Conservation (phyloP, 1,284 basidiomycete genomes). For the Hymenochaete sp. region DNA sequence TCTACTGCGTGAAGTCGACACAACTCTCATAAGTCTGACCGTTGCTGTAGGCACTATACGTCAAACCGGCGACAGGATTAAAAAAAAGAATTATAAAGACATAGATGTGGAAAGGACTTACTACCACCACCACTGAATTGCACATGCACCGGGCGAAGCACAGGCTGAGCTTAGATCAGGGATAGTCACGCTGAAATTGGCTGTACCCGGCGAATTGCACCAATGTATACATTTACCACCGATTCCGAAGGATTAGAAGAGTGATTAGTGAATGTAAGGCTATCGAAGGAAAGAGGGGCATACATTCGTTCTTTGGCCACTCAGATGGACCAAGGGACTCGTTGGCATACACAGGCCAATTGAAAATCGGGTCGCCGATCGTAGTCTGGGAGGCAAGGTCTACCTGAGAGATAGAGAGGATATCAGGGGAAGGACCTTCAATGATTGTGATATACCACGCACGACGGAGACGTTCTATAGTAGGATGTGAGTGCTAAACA, state of each 20-base stretch:
- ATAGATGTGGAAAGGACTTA: background rate
- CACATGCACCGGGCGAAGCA: slow-evolving; percentile 26
- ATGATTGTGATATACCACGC: background rate
- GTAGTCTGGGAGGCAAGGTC: slow-evolving; percentile 26
- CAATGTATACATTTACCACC: background rate
- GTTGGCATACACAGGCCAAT: slow-evolving; percentile 31
- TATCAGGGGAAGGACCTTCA: background rate
- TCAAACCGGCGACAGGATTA: background rate
- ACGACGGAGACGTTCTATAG: background rate
- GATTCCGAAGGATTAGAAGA: background rate
- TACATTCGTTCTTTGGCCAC: slow-evolving; percentile 31
- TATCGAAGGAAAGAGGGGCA: slow-evolving; percentile 10
- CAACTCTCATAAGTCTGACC: slow-evolving; percentile 28
- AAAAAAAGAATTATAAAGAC: slow-evolving; percentile 15
- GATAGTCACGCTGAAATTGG: slow-evolving; percentile 30
- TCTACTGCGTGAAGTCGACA: slow-evolving; percentile 25
- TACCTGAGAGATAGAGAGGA: slow-evolving; percentile 22
- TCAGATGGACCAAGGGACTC: slow-evolving; percentile 26
- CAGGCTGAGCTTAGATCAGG: slow-evolving; percentile 29
- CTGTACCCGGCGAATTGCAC: slow-evolving; percentile 18
- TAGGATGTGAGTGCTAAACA: background rate
- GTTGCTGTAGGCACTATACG: slow-evolving; percentile 14
- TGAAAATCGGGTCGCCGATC: slow-evolving; percentile 29
- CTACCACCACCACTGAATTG: slow-evolving; percentile 33
- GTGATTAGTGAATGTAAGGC: background rate